A percentile compares a stretch with the other conserved stretches of the same genome.
These are phyloP conservation scores for Psidium guajava DNA, from an alignment of 345 rosid genomes.

Conservation along the genomic window DNA sequence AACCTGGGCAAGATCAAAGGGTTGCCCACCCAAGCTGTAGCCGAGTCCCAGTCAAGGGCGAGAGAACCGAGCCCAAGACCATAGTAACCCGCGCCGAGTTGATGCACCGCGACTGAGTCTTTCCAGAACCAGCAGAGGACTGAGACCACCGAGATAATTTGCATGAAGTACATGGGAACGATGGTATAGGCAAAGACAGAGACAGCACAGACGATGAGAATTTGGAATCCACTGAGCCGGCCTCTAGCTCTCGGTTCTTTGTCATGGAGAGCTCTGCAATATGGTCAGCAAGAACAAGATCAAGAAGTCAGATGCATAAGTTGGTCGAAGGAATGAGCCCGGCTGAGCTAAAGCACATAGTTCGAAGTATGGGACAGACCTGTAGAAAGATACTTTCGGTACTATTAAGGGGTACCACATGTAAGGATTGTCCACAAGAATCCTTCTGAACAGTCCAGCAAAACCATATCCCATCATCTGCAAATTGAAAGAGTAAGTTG, in stretches of 20 bases:
- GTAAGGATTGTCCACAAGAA: conserved; percentile 40
- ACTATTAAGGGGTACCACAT: conserved; percentile 61
- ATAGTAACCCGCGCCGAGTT: conserved; percentile 23
- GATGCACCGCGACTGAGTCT: conserved; percentile 10
- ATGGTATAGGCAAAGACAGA: conserved; percentile 23
- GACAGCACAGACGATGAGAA: conserved; percentile 18
- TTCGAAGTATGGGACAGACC: neutral
- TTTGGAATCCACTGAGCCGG: conserved; percentile 27
- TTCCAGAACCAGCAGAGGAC: conserved; percentile 23
- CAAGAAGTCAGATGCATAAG: neutral
- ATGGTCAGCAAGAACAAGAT: neutral
- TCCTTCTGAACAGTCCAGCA: conserved; percentile 45
- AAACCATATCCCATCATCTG: conserved; percentile 53
- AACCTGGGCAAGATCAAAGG: conserved; percentile 29
- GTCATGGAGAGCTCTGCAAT: conserved; percentile 27
- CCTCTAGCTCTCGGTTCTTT: conserved; percentile 16
- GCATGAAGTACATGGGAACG: conserved; percentile 21
- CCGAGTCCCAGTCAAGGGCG: conserved; percentile 36
- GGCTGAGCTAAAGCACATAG: neutral
- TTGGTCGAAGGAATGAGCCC: neutral
- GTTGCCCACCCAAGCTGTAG: conserved; percentile 22
- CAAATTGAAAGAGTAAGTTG: neutral
- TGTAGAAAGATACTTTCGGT: conserved; percentile 38
- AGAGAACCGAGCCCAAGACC: conserved; percentile 41
- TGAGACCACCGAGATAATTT: conserved; percentile 13